Conservation (phyloP, 768 basidiomycete genomes). For the Suillus bovinus region DNA sequence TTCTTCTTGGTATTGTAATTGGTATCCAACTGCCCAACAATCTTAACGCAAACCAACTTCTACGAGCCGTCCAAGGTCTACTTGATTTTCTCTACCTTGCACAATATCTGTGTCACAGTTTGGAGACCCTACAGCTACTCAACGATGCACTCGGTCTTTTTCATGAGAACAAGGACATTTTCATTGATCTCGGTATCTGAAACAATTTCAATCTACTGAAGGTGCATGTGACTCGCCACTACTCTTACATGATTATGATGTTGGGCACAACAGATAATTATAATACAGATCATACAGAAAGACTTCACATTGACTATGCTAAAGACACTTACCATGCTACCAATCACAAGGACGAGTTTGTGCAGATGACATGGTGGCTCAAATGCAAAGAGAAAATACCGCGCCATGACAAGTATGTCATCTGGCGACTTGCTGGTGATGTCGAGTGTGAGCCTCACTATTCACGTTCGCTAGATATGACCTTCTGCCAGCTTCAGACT, state of each 20-base stretch:
- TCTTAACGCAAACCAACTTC: slow-evolving; percentile 1
- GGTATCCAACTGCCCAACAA: too few relatives aligned
- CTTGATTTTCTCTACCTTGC: slow-evolving; percentile 43
- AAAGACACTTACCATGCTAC: slow-evolving; percentile 34
- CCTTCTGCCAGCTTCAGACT: too few relatives aligned
- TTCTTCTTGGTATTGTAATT: too few relatives aligned
- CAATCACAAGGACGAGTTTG: slow-evolving; percentile 35
- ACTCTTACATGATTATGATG: slow-evolving; percentile 26
- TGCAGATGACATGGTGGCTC: slow-evolving; percentile 42
- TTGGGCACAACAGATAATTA: slow-evolving; percentile 42
- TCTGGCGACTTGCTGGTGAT: slow-evolving; percentile 16
- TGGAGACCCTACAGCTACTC: slow-evolving; percentile 28
- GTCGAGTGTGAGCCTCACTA: too few relatives aligned
- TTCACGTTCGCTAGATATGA: too few relatives aligned
- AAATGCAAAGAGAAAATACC: slow-evolving; percentile 33
- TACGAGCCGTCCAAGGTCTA: slow-evolving; percentile 19
- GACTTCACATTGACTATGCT: slow-evolving; percentile 40
- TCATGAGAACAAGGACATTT: slow-evolving; percentile 37
- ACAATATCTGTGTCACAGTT: slow-evolving; percentile 35
- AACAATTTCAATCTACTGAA: slow-evolving; percentile 45
- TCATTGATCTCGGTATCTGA: slow-evolving; percentile 23
- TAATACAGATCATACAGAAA: slow-evolving; percentile 42
- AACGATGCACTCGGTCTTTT: slow-evolving; percentile 34
- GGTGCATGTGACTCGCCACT: slow-evolving; percentile 39
- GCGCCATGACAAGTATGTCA: slow-evolving; percentile 23